Conservation (phyloP, 2,329 filamentous ascomycete genomes). For the Talaromyces atroroseus region DNA sequence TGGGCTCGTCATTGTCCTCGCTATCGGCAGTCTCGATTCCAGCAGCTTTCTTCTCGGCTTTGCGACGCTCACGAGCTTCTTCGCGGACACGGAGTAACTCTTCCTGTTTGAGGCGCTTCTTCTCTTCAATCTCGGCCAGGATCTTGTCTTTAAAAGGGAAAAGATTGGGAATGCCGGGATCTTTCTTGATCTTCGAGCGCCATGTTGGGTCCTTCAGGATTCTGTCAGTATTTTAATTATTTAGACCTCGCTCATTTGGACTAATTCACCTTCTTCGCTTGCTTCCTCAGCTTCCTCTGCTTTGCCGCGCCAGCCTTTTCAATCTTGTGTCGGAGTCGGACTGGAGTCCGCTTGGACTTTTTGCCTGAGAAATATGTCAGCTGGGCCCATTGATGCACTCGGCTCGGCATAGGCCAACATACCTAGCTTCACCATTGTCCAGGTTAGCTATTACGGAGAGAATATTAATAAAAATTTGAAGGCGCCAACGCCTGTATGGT, state of each 20-base stretch:
- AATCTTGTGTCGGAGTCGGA: constrained; percentile 91
- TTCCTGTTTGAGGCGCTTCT: constrained; percentile 71
- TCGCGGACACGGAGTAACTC: constrained; percentile 67
- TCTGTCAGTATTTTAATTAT: not conserved
- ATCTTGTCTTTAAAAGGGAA: constrained; percentile 98
- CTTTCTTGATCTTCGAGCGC: constrained; percentile 92
- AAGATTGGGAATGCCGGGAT: constrained; percentile 92
- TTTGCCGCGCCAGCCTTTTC: constrained; percentile 86
- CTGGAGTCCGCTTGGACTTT: constrained; percentile 85
- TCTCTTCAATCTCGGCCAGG: constrained; percentile 89
- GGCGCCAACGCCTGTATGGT: not conserved
- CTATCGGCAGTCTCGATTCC: constrained; percentile 27
- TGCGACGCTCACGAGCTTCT: constrained; percentile 48
- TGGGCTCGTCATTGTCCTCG: constrained; percentile 2
- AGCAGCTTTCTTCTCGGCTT: constrained; percentile 34
- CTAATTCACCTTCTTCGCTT: constrained; percentile 66
- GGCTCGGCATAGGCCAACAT: constrained; percentile 11
- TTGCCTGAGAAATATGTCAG: constrained; percentile 58
- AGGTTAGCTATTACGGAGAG: constrained; percentile 18
- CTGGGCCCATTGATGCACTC: not conserved
- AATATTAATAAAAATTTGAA: not conserved
- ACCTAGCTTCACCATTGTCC: constrained; percentile 39
- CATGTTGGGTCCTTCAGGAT: constrained; percentile 87
- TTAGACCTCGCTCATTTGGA: too few species aligned
- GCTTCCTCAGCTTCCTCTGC: constrained; percentile 82